phyloP scores from a whole-genome alignment of 1,284 basidiomycete genomes.

The Leccinum insolens region DNA sequence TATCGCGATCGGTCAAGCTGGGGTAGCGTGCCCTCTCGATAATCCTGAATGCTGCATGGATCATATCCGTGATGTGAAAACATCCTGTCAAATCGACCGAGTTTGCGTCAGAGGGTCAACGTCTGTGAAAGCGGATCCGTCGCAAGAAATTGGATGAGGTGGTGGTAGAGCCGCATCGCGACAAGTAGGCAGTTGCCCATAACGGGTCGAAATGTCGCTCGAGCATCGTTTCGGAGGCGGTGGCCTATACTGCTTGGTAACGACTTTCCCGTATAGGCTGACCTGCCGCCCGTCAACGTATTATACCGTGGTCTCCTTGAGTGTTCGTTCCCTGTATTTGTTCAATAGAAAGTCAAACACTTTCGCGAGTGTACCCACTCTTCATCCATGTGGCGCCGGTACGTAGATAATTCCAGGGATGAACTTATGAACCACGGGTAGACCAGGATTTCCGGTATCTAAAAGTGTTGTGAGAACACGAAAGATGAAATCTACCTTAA shows the following conservation, averaged over 20 bases:
- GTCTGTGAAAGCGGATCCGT: slow-evolving; percentile 34
- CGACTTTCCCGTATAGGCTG: slow-evolving; percentile 39
- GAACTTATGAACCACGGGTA: slow-evolving; percentile 79
- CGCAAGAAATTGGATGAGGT: slow-evolving; percentile 31
- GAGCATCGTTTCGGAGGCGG: slow-evolving; percentile 36
- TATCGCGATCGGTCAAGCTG: slow-evolving; percentile 19
- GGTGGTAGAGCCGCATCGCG: slow-evolving; percentile 30
- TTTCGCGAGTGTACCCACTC: slow-evolving; percentile 88
- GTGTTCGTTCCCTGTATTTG: slow-evolving; percentile 76
- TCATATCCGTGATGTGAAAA: slow-evolving; percentile 26
- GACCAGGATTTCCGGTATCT: slow-evolving; percentile 87
- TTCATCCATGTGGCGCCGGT: slow-evolving; percentile 75
- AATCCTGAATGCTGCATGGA: slow-evolving; percentile 10
- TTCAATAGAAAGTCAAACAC: slow-evolving; percentile 90
- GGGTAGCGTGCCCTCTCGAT: slow-evolving; percentile 15
- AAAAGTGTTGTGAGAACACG: slow-evolving; percentile 14
- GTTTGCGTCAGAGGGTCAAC: slow-evolving; percentile 41
- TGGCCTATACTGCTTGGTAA: slow-evolving; percentile 49
- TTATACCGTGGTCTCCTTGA: slow-evolving; percentile 61
- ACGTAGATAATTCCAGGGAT: slow-evolving; percentile 58
- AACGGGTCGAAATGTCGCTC: slow-evolving; percentile 15
- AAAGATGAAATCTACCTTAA: slow-evolving; percentile 1
- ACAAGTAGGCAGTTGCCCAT: slow-evolving; percentile 16
- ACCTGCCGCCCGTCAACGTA: slow-evolving; percentile 39
- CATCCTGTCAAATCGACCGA: slow-evolving; percentile 44